phyloP scores from a whole-genome alignment of 768 basidiomycete species.

The Phanerochaete carnosa region DNA sequence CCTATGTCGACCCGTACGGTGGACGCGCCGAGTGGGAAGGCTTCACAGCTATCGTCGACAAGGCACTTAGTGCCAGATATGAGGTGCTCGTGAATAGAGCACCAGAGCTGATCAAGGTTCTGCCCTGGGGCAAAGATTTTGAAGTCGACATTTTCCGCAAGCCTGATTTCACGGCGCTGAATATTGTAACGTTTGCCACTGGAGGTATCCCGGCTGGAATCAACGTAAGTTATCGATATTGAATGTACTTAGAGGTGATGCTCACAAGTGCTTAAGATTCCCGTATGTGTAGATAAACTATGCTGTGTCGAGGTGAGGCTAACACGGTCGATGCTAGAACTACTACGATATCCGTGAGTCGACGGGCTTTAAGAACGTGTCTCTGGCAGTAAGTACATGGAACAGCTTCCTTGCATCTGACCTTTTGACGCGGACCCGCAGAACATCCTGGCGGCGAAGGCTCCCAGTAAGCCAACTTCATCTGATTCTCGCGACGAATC shows the following conservation, averaged over 20 bases:
- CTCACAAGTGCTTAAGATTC: slow-evolving; percentile 45
- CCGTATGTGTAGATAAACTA: slow-evolving; percentile 36
- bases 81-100: slow-evolving; percentile 71
- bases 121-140: slow-evolving; percentile 70
- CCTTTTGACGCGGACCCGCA: slow-evolving; percentile 21
- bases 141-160: slow-evolving; percentile 66
- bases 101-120: slow-evolving; percentile 73
- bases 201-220: slow-evolving; percentile 89
- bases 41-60: slow-evolving; percentile 89
- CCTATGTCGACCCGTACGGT: slow-evolving; percentile 80
- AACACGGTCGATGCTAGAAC: slow-evolving; percentile 39
- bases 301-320: neutral
- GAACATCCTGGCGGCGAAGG: slow-evolving; percentile 88
- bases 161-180: slow-evolving; percentile 85
- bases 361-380: slow-evolving; percentile 87
- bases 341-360: slow-evolving; percentile 83
- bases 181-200: slow-evolving; percentile 79
- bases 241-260: neutral
- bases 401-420: neutral
- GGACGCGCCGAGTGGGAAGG: slow-evolving; percentile 95
- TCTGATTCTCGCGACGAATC: neutral
- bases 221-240: slow-evolving; percentile 47
- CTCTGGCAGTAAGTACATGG: slow-evolving; percentile 57
- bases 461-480: slow-evolving; percentile 51
- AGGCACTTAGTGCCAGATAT: slow-evolving; percentile 78